Evolutionary conservation across 139 green algal species (phyloP).

Genomic region (Klebsormidium nitens): DNA sequence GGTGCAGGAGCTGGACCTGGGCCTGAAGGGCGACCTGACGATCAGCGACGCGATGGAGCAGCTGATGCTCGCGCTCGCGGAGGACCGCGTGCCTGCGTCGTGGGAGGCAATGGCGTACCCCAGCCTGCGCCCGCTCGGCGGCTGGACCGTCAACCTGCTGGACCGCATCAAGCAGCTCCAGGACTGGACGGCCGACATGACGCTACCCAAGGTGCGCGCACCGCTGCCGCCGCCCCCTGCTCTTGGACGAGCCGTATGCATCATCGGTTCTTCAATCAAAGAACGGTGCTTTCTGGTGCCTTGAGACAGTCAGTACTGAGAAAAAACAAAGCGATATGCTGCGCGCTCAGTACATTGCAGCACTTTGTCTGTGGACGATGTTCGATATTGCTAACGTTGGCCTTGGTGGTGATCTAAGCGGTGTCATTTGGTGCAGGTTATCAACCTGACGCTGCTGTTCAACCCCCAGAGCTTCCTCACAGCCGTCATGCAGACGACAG

Average conservation of each 20-base stretch:
- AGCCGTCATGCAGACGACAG: conserved; percentile 81
- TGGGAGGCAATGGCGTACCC: conserved; percentile 79
- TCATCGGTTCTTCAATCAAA: conserved; percentile 42
- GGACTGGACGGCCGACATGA: conserved; percentile 75
- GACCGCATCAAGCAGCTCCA: conserved; percentile 66
- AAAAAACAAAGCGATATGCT: no score
- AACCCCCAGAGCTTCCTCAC: conserved; percentile 92
- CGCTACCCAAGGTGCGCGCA: conserved; percentile 68
- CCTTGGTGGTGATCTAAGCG: no score
- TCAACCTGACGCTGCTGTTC: conserved; percentile 64
- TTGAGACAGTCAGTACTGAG: no score
- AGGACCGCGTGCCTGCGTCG: conserved; percentile 55
- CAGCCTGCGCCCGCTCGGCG: conserved; percentile 63
- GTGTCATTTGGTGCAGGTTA: no score
- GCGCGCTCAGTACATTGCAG: no score
- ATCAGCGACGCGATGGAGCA: conserved; percentile 84
- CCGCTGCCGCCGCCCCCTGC: no score
- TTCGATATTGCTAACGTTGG: no score
- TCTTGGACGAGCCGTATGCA: no score
- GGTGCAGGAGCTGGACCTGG: conserved; percentile 78
- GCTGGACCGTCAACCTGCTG: conserved; percentile 69
- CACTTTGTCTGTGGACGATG: no score
- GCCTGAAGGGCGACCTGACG: conserved; percentile 86
- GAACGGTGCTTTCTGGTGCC: no score
- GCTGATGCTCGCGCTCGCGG: conserved; percentile 65